These are phyloP conservation scores for Dothideomycetes sp. DNA, from an alignment of 2,329 filamentous ascomycete genomes.

Conservation along the genomic window DNA sequence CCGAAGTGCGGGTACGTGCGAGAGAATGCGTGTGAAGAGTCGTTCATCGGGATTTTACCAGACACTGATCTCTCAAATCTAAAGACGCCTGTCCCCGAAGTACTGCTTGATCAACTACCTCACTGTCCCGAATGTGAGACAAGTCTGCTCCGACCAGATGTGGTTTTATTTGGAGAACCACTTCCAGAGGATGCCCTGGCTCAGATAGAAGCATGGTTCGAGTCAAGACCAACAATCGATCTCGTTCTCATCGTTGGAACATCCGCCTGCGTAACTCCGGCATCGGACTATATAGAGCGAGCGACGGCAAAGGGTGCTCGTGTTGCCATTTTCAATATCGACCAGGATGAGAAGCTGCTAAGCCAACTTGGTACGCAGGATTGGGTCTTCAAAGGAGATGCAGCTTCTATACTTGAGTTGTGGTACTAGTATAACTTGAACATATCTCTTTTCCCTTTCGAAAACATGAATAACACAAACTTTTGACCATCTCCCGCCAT, in stretches of 20 bases:
- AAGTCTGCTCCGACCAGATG: constrained; percentile 1
- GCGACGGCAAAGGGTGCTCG: constrained; percentile 1
- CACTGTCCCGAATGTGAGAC: constrained; percentile 1
- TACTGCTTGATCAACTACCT: not conserved
- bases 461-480: not conserved
- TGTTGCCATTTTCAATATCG: constrained; percentile 1
- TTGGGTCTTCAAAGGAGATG: constrained; percentile 1
- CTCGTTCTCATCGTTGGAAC: constrained; percentile 2
- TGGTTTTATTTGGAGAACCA: constrained; percentile 2
- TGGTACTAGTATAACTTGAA: not conserved
- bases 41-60: not conserved
- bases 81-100: not conserved
- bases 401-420: not conserved
- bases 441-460: not conserved
- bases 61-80: not conserved
- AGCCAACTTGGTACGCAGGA: not conserved
- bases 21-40: too few relatives aligned
- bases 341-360: not conserved
- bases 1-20: not conserved
- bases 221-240: not conserved
- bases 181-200: not conserved
- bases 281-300: not conserved
- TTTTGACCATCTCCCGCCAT: too few relatives aligned
- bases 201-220: constrained; percentile 1
- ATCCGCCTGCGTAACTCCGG: not conserved